These are phyloP conservation scores for Nitzschia sp. DNA, from an alignment of 108 stramenopile genomes.

Conservation along the genomic window DNA sequence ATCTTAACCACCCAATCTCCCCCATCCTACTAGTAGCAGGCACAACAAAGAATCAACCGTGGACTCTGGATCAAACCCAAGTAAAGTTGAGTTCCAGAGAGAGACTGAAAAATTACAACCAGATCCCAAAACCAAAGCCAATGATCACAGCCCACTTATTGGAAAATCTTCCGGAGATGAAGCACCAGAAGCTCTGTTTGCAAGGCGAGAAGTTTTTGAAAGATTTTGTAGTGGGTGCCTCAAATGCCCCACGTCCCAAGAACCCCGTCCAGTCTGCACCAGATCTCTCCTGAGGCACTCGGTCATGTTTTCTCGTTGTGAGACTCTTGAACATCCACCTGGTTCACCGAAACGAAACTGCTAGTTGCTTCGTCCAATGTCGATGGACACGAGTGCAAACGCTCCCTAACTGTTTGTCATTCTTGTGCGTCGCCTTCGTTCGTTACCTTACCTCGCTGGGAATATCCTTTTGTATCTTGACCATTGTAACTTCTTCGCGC, in stretches of 20 bases:
- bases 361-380: background rate
- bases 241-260: constrained; percentile 56
- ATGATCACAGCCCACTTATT: constrained; percentile 21
- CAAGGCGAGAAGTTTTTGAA: constrained; percentile 23
- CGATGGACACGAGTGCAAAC: constrained; percentile 36
- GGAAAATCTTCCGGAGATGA: background rate
- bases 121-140: constrained; percentile 55
- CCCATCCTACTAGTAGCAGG: background rate
- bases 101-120: constrained; percentile 37
- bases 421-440: constrained; percentile 43
- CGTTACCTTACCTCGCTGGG: constrained; percentile 48
- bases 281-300: constrained; percentile 41
- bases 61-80: constrained; percentile 41
- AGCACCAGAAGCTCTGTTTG: constrained; percentile 3
- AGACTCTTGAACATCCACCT: constrained; percentile 12
- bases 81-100: constrained; percentile 26
- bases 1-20: background rate
- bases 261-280: constrained; percentile 30
- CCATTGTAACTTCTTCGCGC: constrained; percentile 44
- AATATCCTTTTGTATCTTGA: constrained; percentile 74
- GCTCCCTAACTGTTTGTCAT: constrained; percentile 64
- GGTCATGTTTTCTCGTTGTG: constrained; percentile 28
- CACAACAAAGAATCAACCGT: constrained; percentile 20
- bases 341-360: background rate
- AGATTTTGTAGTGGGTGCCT: constrained; percentile 57